Base-by-base conservation (phyloP, 331 rosid species). In the Arachis monticola region DNA sequence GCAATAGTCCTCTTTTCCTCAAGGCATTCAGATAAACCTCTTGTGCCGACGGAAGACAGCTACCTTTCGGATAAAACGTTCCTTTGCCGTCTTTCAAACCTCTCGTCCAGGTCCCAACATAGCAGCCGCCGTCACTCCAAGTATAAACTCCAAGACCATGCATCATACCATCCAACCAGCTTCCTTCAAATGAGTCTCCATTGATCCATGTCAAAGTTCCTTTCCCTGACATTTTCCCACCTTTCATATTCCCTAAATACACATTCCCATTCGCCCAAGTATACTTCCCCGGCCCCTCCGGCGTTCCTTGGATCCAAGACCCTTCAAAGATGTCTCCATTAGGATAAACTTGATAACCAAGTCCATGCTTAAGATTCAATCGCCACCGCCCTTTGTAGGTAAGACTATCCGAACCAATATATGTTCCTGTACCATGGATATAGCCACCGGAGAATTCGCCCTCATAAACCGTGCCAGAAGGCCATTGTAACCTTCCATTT, bases 21-120 rank as follows among this genome's bases (percentile, higher is more conserved):
- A 95, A 85, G 72, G 99, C 99, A 76, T 73, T 88, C 72, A 95
- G 85, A 86, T 95, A 95, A 80, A 95, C 30, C 81, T 95, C 97
- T 88, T 95, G 97, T 13, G 83, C 88, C 14, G 99, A 90, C 48
- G 97, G 91, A 77, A 92, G 87, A 52, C 90, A 87, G 79, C 98
- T 86, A 8, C 93, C 97, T 67, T 60, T 91, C 1, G 99, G 97
- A 86, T 95, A 89, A 83, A 86, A 90, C 7, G 99, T 92, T 53
- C 99, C 99, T 80, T 95, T 92, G 46, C 99, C 99, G 81, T 95
- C 99, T 85, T 95, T 95, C 70, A 95, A 75, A 70, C 98, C 97
- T 40, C 85, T 76, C 27, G 97, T 92, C 99, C 99, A 95, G 10
- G 97, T 95, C 76, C 99, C 99, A 60, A 92, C 99, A 80, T 92